Base-by-base conservation (phyloP, 1,284 basidiomycete genomes). In the Tilletia caries region DNA sequence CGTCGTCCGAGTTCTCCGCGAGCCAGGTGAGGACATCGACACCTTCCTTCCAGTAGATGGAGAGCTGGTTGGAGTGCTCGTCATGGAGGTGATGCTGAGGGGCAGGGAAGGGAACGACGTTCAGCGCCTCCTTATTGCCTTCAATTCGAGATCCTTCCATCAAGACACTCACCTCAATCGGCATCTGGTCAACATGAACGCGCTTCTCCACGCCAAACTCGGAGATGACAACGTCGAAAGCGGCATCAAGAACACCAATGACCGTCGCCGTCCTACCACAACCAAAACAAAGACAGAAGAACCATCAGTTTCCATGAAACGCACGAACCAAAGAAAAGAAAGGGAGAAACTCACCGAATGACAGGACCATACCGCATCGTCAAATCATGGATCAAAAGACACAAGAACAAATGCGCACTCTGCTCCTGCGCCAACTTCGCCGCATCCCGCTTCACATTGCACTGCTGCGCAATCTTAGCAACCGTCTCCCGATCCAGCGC, bases 171-270 rank as follows among this genome's bases (percentile, higher is more conserved):
- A 65, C 67, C 54, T 80, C 73, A 62, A 80, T 73, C 0, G 96
- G 95, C 90, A 99, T 96, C 85, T 98, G 94, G 84, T 98, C 96
- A 64, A 95, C 92, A 80, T 98, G 95, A 1, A 98, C 93, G 64
- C 95, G 89, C 87, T 98, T 98, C 86, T 98, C 96, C 78, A 98
- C 95, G 64, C 92, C 92, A 80, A 96, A 95, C 81, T 96, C 94
- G 64, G 93, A 92, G 62, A 94, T 88, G 33, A 93, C 85, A 50
- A 98, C 93, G 82, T 99, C 96, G 76, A 98, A 98, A 0, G 95
- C 95, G 68, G 93, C 90, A 79, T 98, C 95, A 34, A 96, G 87
- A 23, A 98, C 95, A 67, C 90, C 91, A 70, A 96, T 92, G 70
- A 99, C 95, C 74, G 90, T 91, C 20, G 94, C 96, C 77, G 91